Conservation (phyloP, 768 basidiomycete genomes). For the Pleurotus citrinopileatus region DNA sequence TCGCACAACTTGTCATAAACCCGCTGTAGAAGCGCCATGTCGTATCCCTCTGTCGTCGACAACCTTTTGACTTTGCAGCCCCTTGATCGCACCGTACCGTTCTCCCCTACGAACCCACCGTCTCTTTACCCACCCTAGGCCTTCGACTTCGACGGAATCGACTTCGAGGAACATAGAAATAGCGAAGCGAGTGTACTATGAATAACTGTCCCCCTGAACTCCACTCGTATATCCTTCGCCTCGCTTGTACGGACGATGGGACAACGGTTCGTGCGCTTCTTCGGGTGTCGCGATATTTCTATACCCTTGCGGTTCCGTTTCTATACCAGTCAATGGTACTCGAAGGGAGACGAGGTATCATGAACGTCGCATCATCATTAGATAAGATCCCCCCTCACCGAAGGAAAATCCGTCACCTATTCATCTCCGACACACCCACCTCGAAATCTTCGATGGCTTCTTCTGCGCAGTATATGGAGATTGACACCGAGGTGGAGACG, state of each 20-base stretch:
- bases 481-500: constrained; percentile 9
- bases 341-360: constrained; percentile 24
- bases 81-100: neutral
- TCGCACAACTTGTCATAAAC: constrained; percentile 5
- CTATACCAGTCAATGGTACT: constrained; percentile 38
- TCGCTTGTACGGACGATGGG: constrained; percentile 40
- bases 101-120: no score
- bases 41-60: neutral
- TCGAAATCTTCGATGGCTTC: neutral
- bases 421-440: constrained; percentile 32
- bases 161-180: no score
- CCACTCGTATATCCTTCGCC: constrained; percentile 39
- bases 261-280: constrained; percentile 32
- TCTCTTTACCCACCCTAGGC: no score
- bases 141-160: no score
- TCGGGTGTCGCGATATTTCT: constrained; percentile 37
- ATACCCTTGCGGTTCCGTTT: constrained; percentile 33
- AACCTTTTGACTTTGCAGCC: neutral
- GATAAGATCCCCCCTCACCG: constrained; percentile 30
- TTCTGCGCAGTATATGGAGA: constrained; percentile 9
- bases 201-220: constrained; percentile 40
- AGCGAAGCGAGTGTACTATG: constrained; percentile 22
- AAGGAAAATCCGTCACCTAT: constrained; percentile 41
- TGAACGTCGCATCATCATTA: constrained; percentile 26
- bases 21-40: neutral